Evolutionary conservation across 768 basidiomycete species (phyloP).

Genomic region (Lactarius indigo): DNA sequence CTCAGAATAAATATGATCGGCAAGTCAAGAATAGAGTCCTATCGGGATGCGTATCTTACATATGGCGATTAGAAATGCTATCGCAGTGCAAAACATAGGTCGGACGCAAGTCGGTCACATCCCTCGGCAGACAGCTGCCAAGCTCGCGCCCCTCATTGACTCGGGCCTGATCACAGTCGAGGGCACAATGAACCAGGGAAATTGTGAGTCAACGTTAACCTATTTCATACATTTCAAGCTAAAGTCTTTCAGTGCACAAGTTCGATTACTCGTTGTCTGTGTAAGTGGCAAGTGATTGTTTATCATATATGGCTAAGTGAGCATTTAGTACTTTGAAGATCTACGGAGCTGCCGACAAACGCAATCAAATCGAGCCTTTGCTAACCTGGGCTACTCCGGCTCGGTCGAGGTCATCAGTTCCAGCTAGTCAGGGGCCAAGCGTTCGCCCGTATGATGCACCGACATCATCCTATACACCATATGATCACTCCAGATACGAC

Average conservation of each 20-base stretch:
- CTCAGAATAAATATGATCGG: conserved; percentile 66
- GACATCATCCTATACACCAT: neutral
- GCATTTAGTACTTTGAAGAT: conserved; percentile 59
- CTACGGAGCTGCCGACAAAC: conserved; percentile 61
- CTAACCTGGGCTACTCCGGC: conserved; percentile 74
- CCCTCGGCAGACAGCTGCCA: conserved; percentile 52
- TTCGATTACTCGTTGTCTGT: conserved; percentile 56
- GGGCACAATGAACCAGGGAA: conserved; percentile 67
- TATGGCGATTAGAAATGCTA: conserved; percentile 54
- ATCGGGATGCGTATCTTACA: neutral
- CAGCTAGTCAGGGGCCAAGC: neutral
- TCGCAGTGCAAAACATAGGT: conserved; percentile 78
- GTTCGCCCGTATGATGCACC: neutral
- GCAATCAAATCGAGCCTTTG: conserved; percentile 56
- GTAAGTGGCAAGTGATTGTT: conserved; percentile 37
- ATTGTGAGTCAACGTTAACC: conserved; percentile 41
- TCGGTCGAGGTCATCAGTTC: conserved; percentile 50
- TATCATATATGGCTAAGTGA: neutral
- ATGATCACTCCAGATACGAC: neutral
- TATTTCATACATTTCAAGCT: conserved; percentile 8
- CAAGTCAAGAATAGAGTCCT: conserved; percentile 28
- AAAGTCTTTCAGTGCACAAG: conserved; percentile 37
- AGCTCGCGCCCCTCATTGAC: conserved; percentile 73
- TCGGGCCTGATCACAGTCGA: conserved; percentile 59
- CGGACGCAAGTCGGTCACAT: conserved; percentile 78